Evolutionary conservation across 208 protist species (phyloP).

Genomic region (Wallacemonas rigidus): DNA sequence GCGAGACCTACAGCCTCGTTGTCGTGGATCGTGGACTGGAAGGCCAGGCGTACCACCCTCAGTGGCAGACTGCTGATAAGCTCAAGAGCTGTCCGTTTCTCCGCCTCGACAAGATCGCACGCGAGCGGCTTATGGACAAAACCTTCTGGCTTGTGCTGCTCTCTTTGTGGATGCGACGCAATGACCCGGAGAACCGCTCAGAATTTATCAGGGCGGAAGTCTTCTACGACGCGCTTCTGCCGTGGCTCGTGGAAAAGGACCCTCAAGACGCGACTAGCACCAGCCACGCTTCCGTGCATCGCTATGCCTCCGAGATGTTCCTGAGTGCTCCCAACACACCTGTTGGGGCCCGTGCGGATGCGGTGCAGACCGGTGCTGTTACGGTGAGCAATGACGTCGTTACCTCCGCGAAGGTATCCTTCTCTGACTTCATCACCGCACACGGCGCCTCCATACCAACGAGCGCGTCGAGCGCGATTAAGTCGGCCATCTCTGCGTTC

Average conservation of each 20-base stretch:
- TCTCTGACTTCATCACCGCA: constrained; percentile 28
- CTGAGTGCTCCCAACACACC: constrained; percentile 4
- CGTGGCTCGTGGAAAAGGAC: constrained; percentile 68
- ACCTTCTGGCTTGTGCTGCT: constrained; percentile 74
- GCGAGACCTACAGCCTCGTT: constrained; percentile 38
- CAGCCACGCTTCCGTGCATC: constrained; percentile 11
- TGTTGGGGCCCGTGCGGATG: background rate
- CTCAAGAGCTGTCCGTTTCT: constrained; percentile 52
- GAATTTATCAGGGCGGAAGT: constrained; percentile 84
- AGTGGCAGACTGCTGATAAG: constrained; percentile 60
- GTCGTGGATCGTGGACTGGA: constrained; percentile 65
- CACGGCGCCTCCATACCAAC: constrained; percentile 30
- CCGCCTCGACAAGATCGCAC: constrained; percentile 42
- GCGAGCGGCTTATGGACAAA: constrained; percentile 37
- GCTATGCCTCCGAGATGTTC: constrained; percentile 48
- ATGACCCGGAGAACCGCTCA: constrained; percentile 55
- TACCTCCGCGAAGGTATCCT: background rate
- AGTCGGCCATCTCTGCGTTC: constrained; percentile 49
- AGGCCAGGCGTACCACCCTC: constrained; percentile 65
- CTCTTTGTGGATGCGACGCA: constrained; percentile 72
- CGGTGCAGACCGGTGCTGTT: too few species aligned
- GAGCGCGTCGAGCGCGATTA: constrained; percentile 54
- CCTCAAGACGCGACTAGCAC: background rate
- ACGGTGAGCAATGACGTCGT: too few species aligned
- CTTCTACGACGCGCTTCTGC: constrained; percentile 84